These are phyloP conservation scores for Fraxinus baroniana DNA, from an alignment of 305 asterid genomes.

Conservation along the genomic window DNA sequence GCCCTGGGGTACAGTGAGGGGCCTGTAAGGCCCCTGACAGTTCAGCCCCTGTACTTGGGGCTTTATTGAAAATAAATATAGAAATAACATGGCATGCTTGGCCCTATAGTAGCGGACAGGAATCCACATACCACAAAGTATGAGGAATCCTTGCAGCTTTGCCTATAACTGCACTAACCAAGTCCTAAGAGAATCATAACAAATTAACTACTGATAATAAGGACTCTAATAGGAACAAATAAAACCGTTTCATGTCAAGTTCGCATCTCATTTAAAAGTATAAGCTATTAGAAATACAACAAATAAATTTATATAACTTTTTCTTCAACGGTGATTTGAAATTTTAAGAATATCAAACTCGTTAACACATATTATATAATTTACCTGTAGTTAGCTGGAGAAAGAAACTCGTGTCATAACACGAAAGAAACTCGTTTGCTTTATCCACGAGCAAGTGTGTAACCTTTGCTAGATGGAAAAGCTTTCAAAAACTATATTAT, in stretches of 20 bases:
- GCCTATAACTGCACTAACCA: not conserved
- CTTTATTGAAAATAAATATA: not conserved
- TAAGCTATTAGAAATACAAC: not conserved
- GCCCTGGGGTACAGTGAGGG: no score
- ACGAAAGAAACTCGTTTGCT: not conserved
- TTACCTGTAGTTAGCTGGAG: not conserved
- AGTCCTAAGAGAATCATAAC: not conserved
- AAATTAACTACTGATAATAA: not conserved
- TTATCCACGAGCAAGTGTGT: not conserved
- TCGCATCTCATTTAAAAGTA: not conserved
- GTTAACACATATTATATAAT: not conserved
- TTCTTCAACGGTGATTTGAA: not conserved
- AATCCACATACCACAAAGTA: conserved; percentile 16
- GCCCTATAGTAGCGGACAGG: not conserved
- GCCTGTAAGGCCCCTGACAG: no score
- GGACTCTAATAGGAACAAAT: not conserved
- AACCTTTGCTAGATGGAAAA: not conserved
- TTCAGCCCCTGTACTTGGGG: no score
- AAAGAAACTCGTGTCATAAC: not conserved
- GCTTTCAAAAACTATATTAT: not conserved
- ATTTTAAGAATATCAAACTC: not conserved
- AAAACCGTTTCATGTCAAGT: not conserved
- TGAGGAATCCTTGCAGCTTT: not conserved
- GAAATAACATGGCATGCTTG: not conserved
- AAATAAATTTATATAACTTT: not conserved